These are phyloP conservation scores for Penicillium dipodomyicola DNA, from an alignment of 495 filamentous ascomycete species.

Conservation along the genomic window DNA sequence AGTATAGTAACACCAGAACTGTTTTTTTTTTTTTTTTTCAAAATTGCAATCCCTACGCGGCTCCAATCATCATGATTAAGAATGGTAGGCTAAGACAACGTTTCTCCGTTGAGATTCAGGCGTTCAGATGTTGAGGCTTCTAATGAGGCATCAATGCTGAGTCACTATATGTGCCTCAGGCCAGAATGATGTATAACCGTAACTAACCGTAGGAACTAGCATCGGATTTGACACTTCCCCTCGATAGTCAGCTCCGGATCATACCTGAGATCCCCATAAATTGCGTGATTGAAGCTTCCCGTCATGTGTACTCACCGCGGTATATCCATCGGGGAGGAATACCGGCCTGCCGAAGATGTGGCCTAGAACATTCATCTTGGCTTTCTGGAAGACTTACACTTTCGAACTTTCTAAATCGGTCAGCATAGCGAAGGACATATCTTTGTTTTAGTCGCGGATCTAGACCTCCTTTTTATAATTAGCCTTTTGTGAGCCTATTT, in stretches of 20 bases:
- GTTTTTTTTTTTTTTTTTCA: too few relatives aligned
- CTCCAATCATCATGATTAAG: background rate
- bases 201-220: background rate
- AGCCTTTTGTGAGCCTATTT: background rate
- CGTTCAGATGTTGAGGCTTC: background rate
- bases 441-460: background rate
- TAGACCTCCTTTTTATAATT: background rate
- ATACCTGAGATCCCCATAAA: background rate
- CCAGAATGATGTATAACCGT: background rate
- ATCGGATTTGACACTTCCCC: background rate
- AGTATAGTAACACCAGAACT: background rate
- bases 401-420: background rate
- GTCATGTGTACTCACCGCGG: background rate
- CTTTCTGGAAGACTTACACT: slow-evolving; percentile 8
- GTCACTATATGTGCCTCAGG: background rate
- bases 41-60: background rate
- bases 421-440: background rate
- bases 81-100: background rate
- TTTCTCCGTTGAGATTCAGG: background rate
- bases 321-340: slow-evolving; percentile 7
- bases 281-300: background rate
- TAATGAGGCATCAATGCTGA: background rate
- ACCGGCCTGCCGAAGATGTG: background rate
- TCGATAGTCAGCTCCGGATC: background rate
- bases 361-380: background rate